A percentile compares a stretch with the other conserved stretches of the same genome.
These are phyloP conservation scores for Lolium perenne DNA, from an alignment of 176 grass and related monocot genomes.

Conservation along the genomic window DNA sequence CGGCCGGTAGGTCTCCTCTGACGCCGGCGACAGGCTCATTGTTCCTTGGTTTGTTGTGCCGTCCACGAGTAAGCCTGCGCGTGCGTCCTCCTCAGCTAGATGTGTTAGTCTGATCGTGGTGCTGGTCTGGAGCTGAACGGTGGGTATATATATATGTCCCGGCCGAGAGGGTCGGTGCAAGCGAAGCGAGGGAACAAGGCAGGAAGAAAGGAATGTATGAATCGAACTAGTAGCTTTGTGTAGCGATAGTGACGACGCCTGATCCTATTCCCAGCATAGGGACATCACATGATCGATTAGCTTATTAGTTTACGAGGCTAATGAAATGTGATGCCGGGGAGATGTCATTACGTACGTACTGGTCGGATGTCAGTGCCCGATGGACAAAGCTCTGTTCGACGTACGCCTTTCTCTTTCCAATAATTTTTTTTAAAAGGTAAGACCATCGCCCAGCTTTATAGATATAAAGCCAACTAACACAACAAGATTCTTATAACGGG, in stretches of 20 bases:
- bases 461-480: no score
- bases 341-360: constrained; percentile 46
- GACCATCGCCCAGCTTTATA: no score
- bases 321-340: constrained; percentile 34
- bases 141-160: not conserved
- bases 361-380: not conserved
- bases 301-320: constrained; percentile 30
- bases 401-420: no score
- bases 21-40: no score
- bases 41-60: no score
- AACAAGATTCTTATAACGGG: no score
- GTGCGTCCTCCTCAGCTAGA: no score
- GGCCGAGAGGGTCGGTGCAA: no score
- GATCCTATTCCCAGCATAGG: constrained; percentile 35
- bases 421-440: no score
- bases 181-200: constrained; percentile 43
- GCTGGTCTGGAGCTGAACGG: not conserved
- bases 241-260: constrained; percentile 28
- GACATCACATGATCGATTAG: constrained; percentile 46
- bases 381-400: no score
- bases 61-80: no score
- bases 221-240: constrained; percentile 35
- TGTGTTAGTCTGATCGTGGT: no score
- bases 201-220: constrained; percentile 66
- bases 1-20: not conserved